phyloP scores from a whole-genome alignment of 73 alveolate species.

The Uronychia binucleata region DNA sequence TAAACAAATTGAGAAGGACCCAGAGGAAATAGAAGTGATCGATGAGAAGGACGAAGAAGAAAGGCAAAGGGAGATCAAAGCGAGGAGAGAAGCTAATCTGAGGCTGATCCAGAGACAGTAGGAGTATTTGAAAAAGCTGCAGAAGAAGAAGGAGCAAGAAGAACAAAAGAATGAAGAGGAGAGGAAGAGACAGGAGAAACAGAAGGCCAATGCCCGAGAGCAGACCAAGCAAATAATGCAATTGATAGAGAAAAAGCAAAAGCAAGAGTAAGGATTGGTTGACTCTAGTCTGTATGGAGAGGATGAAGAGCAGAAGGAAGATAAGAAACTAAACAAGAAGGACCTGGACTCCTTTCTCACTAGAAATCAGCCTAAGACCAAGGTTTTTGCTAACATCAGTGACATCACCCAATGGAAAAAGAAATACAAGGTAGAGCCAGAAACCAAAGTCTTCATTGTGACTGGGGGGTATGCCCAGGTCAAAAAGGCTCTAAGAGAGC shows the following conservation, averaged over 20 bases:
- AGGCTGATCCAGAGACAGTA: constrained; percentile 43
- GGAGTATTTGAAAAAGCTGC: constrained; percentile 39
- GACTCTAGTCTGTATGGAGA: background rate
- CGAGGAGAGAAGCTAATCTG: constrained; percentile 30
- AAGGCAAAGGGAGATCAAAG: constrained; percentile 25
- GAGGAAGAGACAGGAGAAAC: constrained; percentile 35
- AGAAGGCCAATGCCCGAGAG: constrained; percentile 1
- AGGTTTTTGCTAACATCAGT: constrained; percentile 60
- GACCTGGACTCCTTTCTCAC: constrained; percentile 37
- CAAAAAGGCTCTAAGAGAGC: constrained; percentile 69
- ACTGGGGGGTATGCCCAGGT: constrained; percentile 92
- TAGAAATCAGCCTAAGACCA: constrained; percentile 52
- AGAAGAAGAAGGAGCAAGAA: constrained; percentile 38
- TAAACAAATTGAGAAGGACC: background rate
- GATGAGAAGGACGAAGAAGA: constrained; percentile 65
- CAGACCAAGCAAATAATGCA: constrained; percentile 22
- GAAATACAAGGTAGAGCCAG: constrained; percentile 61
- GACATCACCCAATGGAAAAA: constrained; percentile 72
- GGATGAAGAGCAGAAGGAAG: background rate
- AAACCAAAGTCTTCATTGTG: constrained; percentile 71
- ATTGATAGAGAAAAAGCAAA: constrained; percentile 1
- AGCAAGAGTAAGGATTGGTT: constrained; percentile 1
- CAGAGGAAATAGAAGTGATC: constrained; percentile 25
- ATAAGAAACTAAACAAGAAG: constrained; percentile 27
- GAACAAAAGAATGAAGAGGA: constrained; percentile 48